Percentiles rank a stretch among this genome's conserved stretches.
These are phyloP conservation scores for Solanum sejunctum DNA, from an alignment of 257 asterid species.

Conservation along the genomic window DNA sequence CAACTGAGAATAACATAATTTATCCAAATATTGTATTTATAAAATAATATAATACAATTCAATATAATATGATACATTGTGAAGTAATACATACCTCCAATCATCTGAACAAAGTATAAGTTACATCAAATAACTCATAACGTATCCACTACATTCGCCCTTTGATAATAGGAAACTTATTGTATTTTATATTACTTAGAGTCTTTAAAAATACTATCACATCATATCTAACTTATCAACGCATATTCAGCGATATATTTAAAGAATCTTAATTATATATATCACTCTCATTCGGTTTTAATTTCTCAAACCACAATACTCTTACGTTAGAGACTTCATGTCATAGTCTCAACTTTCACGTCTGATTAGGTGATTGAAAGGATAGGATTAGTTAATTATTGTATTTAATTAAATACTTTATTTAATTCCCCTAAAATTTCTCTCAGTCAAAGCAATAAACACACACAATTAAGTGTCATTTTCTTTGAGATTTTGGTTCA, in stretches of 20 bases:
- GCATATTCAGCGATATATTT: too few relatives aligned
- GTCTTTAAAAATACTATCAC: too few relatives aligned
- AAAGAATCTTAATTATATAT: neutral
- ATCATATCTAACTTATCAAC: too few relatives aligned
- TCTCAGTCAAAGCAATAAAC: neutral
- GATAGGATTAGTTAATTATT: neutral
- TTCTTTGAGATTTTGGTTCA: neutral
- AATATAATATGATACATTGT: too few relatives aligned
- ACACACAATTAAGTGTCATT: slow-evolving; percentile 3
- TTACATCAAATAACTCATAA: neutral
- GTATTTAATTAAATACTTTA: neutral
- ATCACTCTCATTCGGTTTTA: neutral
- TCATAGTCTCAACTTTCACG: neutral
- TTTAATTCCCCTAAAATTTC: neutral
- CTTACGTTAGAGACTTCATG: neutral
- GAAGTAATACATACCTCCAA: too few relatives aligned
- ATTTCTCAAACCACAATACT: neutral
- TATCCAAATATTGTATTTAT: too few relatives aligned
- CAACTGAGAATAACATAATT: too few relatives aligned
- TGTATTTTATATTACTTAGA: too few relatives aligned
- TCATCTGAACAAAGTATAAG: too few relatives aligned
- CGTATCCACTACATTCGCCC: neutral
- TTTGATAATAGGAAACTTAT: too few relatives aligned
- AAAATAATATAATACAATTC: too few relatives aligned
- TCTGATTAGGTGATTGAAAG: slow-evolving; percentile 11